Evolutionary conservation across 352 stramenopile species (phyloP), one percentile per base, ranked within the genome.

Genomic region (Globisporangium viniferum): DNA sequence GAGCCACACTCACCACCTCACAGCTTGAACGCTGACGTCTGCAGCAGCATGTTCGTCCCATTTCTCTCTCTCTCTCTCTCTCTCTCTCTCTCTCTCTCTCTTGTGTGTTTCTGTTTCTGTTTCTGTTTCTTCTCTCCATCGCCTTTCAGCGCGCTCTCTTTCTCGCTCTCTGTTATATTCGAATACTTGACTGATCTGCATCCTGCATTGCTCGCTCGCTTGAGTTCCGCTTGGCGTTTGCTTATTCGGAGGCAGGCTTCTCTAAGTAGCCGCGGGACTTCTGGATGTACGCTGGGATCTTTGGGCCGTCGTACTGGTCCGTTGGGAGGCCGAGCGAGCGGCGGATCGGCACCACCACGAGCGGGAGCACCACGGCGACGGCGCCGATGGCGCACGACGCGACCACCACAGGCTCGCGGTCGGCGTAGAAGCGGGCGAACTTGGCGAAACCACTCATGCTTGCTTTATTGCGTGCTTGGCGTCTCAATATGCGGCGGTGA

Each of bases 221-320:
- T n/a, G 3, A 12, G 20, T n/a, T 49, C 59, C 10, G 20, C 62
- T 12, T 41, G 20, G 7, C 39, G 58, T 10, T 64, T 60, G 56
- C 24, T 77, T 88, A 75, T 60, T 78, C 68, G 27, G 74, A 72
- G 51, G 59, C 54, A 22, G 68, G 74, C 48, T 65, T 73, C 31
- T 72, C 83, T 66, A 93, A 68, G 80, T 90, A 76, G 59, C 84
- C 86, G 68, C 85, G 85, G 61, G 84, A 92, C 76, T 91, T 92
- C 67, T 85, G 79, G 41, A 92, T 82, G 66, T 73, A 84, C 64
- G 82, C 84, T 7, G 87, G 87, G 63, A 95, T 80, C 74, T 88
- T 84, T 14, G 89, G 89, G 59, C 89, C 89, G 74, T 96, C 89
- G 80, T 96, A 96, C 74, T 96, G 89, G 74, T 96, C 87, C 57